Conservation (phyloP, 139 green algal species). For the Chloropicon primus region DNA sequence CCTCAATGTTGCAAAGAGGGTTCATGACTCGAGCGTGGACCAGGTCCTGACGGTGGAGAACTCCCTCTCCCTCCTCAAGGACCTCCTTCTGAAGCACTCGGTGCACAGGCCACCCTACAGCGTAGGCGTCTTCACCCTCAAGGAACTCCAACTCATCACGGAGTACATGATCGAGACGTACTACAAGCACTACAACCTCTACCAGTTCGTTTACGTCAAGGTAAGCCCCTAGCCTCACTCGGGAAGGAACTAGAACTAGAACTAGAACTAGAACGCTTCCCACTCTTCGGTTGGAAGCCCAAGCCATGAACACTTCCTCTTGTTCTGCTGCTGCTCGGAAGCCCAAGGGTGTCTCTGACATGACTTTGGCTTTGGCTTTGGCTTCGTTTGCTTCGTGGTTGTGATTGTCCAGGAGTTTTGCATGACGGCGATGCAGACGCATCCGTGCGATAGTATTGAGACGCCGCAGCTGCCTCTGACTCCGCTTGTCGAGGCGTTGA, state of each 20-base stretch:
- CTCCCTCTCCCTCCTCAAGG: background rate
- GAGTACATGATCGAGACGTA: background rate
- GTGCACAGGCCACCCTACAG: background rate
- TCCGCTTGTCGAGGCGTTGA: background rate
- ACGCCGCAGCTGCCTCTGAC: background rate
- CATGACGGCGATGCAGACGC: background rate
- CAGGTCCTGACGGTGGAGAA: background rate
- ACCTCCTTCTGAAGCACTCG: background rate
- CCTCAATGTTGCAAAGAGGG: background rate
- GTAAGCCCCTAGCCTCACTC: background rate
- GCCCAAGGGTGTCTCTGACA: too few relatives aligned
- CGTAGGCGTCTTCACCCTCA: background rate
- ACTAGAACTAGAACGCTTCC: too few relatives aligned
- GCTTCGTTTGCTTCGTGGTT: background rate
- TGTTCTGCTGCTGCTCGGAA: too few relatives aligned
- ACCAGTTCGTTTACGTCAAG: background rate
- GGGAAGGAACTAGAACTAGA: too few relatives aligned
- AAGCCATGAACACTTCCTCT: too few relatives aligned
- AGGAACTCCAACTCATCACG: background rate
- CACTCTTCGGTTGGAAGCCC: too few relatives aligned
- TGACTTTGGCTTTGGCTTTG: too few relatives aligned
- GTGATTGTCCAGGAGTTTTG: background rate
- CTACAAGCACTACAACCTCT: background rate
- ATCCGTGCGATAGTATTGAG: background rate
- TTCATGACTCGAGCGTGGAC: background rate